Evolutionary conservation across 768 basidiomycete genomes (phyloP), one percentile per base, ranked within the genome.

Genomic region (Trichaptum fuscoviolaceum): DNA sequence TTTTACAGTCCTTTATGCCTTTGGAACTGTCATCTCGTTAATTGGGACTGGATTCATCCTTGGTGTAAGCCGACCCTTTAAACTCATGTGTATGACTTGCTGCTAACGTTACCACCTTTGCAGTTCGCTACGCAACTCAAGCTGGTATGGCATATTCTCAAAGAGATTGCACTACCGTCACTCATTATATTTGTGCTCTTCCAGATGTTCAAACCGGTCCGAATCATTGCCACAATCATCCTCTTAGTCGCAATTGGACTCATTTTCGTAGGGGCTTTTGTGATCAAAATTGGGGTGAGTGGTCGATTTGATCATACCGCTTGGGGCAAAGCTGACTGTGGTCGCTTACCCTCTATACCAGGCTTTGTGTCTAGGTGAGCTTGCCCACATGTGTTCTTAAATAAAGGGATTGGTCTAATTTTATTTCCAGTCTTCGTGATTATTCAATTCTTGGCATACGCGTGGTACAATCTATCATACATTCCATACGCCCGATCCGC

Each of bases 141-240:
- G 77, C 83, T 93, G 70, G 93, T 92, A 70, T 71, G 83, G 42
- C 20, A 52, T 52, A 52, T 12, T 52, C 42, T 52, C 42, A 52
- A 52, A 52, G 42, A 52, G 12, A 52, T 52, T 15, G 42, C 42
- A 12, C 42, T 73, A 20, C 26, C 57, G 12, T 63, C 10, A 35
- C 36, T 59, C 36, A 27, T 36, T 25, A 64, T 61, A 26, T 7
- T 58, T 58, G 57, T 58, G 57, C 57, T 0, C 1, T 10, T 63
- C 7, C 70, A 95, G 93, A 96, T 96, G 95, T 96, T 96, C 84
- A 95, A 95, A 77, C 92, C 94, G 63, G 85, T 96, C 24, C 93
- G 95, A 63, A 77, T 96, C 7, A 78, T 92, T 23, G 95, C 95
- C 1, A 87, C 93, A 1, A 75, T 95, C 67, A 73, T 95, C 36